Evolutionary conservation across 2,329 filamentous ascomycete species (phyloP).

Genomic region (Endothia cerciana): DNA sequence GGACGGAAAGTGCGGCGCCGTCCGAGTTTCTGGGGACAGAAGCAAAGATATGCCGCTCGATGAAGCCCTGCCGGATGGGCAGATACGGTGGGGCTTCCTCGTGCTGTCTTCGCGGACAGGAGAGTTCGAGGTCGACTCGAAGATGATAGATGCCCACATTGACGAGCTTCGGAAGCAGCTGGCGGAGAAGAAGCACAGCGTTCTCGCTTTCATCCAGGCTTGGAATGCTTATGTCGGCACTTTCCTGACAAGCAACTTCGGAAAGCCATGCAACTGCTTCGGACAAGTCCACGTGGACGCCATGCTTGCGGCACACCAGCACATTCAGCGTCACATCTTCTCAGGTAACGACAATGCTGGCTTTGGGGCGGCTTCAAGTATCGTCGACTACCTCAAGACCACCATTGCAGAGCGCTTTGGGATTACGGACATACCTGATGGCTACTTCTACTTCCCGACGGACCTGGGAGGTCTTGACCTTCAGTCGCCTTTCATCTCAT

Average conservation of each 20-base stretch:
- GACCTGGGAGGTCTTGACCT: slow-evolving; percentile 52
- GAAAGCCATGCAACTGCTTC: slow-evolving; percentile 55
- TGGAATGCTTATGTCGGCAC: slow-evolving; percentile 58
- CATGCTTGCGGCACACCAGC: slow-evolving; percentile 54
- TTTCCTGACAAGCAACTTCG: slow-evolving; percentile 59
- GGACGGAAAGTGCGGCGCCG: slow-evolving; percentile 51
- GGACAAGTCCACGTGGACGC: slow-evolving; percentile 55
- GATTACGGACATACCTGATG: slow-evolving; percentile 47
- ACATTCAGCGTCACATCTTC: slow-evolving; percentile 55
- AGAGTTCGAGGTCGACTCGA: slow-evolving; percentile 62
- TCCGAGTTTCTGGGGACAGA: slow-evolving; percentile 42
- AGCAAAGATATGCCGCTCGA: slow-evolving; percentile 33
- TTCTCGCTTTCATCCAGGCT: slow-evolving; percentile 48
- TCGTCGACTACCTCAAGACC: slow-evolving; percentile 59
- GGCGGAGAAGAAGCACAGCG: slow-evolving; percentile 52
- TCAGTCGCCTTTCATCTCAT: slow-evolving; percentile 48
- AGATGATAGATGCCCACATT: slow-evolving; percentile 62
- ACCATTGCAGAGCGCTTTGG: slow-evolving; percentile 57
- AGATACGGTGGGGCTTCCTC: slow-evolving; percentile 60
- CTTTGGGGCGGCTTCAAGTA: slow-evolving; percentile 40
- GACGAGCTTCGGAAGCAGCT: slow-evolving; percentile 63
- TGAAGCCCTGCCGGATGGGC: slow-evolving; percentile 48
- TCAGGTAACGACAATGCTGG: slow-evolving; percentile 29
- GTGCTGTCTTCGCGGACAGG: slow-evolving; percentile 55
- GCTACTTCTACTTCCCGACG: slow-evolving; percentile 52